phyloP scores from a whole-genome alignment of 2,329 filamentous ascomycete species.

The Chrysoporthe austroafricana region DNA sequence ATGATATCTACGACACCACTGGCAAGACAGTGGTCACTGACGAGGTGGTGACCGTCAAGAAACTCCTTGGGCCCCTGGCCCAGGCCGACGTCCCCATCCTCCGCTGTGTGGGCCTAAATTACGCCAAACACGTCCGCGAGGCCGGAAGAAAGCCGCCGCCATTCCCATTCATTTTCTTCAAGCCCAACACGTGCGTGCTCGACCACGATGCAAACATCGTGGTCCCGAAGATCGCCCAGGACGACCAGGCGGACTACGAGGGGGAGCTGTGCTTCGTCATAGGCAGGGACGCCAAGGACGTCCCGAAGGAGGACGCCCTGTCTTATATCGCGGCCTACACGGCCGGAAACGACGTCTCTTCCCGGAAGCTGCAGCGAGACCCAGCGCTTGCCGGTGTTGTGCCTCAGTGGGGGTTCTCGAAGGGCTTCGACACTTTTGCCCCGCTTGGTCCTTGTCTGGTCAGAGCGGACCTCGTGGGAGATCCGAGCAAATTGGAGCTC shows the following conservation, averaged over 20 bases:
- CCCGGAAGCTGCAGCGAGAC: slow-evolving; percentile 56
- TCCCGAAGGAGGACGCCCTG: slow-evolving; percentile 47
- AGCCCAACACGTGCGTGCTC: slow-evolving; percentile 46
- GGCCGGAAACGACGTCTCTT: slow-evolving; percentile 58
- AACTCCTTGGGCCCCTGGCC: slow-evolving; percentile 56
- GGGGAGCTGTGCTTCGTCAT: slow-evolving; percentile 53
- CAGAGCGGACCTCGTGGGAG: slow-evolving; percentile 43
- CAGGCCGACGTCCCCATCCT: slow-evolving; percentile 57
- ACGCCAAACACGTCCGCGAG: slow-evolving; percentile 61
- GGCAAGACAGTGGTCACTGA: slow-evolving; percentile 55
- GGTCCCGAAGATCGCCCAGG: slow-evolving; percentile 53
- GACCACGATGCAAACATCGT: slow-evolving; percentile 44
- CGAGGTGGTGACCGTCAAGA: slow-evolving; percentile 57
- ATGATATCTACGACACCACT: slow-evolving; percentile 52
- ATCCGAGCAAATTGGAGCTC: slow-evolving; percentile 48
- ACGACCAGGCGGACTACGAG: slow-evolving; percentile 53
- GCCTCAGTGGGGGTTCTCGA: slow-evolving; percentile 61
- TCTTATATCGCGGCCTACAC: slow-evolving; percentile 58
- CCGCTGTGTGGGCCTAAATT: slow-evolving; percentile 63
- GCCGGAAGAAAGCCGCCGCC: slow-evolving; percentile 54
- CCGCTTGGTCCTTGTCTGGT: slow-evolving; percentile 57
- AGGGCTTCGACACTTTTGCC: slow-evolving; percentile 60
- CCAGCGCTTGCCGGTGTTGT: slow-evolving; percentile 52
- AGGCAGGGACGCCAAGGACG: slow-evolving; percentile 46
- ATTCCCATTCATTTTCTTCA: slow-evolving; percentile 55